Base-by-base conservation (phyloP, 139 green algal species). In the Chlamydomonas asymmetrica region DNA sequence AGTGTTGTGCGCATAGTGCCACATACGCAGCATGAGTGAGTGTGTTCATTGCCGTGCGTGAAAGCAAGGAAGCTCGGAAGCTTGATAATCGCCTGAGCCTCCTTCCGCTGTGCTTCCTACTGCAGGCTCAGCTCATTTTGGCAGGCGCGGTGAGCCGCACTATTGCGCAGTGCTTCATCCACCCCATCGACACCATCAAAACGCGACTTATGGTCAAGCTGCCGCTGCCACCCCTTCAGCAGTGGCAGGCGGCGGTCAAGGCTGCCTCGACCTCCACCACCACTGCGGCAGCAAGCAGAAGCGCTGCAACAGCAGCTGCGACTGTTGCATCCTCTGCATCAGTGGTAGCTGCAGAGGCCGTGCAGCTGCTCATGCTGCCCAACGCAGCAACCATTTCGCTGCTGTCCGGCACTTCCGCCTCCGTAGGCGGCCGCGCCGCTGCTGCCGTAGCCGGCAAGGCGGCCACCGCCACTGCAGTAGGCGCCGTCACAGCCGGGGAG, bases 101-200 rank as follows among this genome's bases (percentile, higher is more conserved):
- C n/a, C n/a, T n/a, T n/a, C 41, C 23, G 31, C 27, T 64, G 57
- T 76, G 39, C 56, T 18, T 60, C 31, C 48, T 25, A 6, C 7
- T 34, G 20, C 63, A 74, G 41, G 69, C 73, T 31, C 49, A 34
- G 5, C 48, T 60, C 20, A 38, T 78, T 1, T 18, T n/a, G 0
- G 80, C 80, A 9, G 81, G 81, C 25, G 79, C 76, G 1, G 29
- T 64, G 0, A 76, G 72, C 16, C 59, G 81, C 29, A 86, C 76
- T 10, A 40, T 79, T 5, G 76, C 81, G 6, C 76, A 83, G 72
- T 35, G 67, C 16, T 39, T 45, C 31, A 73, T 86, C 43, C 83
- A 86, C 63, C 85, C 85, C n/a, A 39, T 88, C 22, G 83, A 89
- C 66, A 89, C 83, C 7, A 75, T 91, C 39, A 89, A 89, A 70